Evolutionary conservation across 2,329 filamentous ascomycete species (phyloP).

Genomic region (Cladosporium sp.): DNA sequence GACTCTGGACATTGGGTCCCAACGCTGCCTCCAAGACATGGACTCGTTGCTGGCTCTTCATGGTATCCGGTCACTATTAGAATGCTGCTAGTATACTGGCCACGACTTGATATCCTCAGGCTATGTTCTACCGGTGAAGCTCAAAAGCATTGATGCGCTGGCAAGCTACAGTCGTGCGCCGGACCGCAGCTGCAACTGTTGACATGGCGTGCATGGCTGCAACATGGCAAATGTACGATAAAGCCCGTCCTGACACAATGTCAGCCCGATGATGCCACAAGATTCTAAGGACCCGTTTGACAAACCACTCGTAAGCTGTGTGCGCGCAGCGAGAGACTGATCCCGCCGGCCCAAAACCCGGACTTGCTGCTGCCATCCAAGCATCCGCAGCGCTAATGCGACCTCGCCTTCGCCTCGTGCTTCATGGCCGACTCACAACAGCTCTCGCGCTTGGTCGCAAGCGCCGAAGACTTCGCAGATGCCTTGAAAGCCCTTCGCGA

Average conservation of each 20-base stretch:
- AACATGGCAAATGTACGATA: not conserved
- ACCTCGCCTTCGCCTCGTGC: conserved; percentile 1
- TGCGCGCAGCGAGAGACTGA: not conserved
- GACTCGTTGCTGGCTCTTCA: not conserved
- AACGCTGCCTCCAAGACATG: not conserved
- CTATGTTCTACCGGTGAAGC: not conserved
- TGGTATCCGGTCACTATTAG: not conserved
- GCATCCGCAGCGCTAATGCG: not conserved
- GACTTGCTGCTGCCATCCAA: not conserved
- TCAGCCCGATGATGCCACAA: not conserved
- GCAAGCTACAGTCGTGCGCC: conserved; percentile 6
- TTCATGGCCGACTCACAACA: conserved; percentile 9
- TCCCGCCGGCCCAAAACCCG: not conserved
- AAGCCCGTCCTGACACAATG: not conserved
- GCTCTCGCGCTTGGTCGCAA: conserved; percentile 40
- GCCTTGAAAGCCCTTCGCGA: conserved; percentile 48
- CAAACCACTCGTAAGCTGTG: not conserved
- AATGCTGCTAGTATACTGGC: not conserved
- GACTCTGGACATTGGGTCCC: not conserved
- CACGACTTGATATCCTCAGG: not conserved
- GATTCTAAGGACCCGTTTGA: not conserved
- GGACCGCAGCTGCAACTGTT: conserved; percentile 1
- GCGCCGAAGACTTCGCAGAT: conserved; percentile 51
- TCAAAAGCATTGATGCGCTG: conserved; percentile 5
- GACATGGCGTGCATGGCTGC: not conserved